These are phyloP conservation scores for Aureobasidium namibiae DNA, from an alignment of 2,329 filamentous ascomycete species.

Conservation along the genomic window DNA sequence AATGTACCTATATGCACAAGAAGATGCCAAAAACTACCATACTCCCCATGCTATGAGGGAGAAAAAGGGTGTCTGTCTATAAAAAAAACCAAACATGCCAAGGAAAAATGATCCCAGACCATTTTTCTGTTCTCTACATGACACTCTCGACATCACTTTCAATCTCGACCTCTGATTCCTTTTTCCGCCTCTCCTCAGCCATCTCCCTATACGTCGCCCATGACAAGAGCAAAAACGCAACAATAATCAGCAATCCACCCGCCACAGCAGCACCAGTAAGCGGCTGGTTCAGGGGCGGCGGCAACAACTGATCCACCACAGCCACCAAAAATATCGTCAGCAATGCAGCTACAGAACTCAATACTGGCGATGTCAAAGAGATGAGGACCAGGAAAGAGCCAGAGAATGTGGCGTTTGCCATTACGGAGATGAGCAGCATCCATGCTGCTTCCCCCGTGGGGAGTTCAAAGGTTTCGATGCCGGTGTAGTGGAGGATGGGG, in stretches of 20 bases:
- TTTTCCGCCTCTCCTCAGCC: slow-evolving; percentile 68
- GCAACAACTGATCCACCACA: slow-evolving; percentile 79
- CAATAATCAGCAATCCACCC: slow-evolving; percentile 81
- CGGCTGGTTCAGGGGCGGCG: slow-evolving; percentile 57
- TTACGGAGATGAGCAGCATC: slow-evolving; percentile 70
- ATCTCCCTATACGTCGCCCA: slow-evolving; percentile 94
- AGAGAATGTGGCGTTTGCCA: slow-evolving; percentile 86
- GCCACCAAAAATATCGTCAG: slow-evolving; percentile 97
- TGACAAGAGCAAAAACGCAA: slow-evolving; percentile 76
- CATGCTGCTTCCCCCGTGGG: slow-evolving; percentile 70
- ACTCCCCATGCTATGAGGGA: no score
- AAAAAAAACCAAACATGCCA: no score
- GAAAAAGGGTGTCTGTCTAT: no score
- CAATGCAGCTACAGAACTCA: slow-evolving; percentile 77
- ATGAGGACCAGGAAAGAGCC: slow-evolving; percentile 91
- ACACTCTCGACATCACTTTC: slow-evolving; percentile 37
- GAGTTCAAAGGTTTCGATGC: slow-evolving; percentile 74
- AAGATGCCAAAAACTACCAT: no score
- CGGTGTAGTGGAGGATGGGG: slow-evolving; percentile 69
- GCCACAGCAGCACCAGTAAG: slow-evolving; percentile 66
- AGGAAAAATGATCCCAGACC: not conserved
- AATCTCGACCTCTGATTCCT: slow-evolving; percentile 32
- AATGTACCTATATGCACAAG: no score
- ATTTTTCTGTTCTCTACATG: not conserved
- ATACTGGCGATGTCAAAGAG: slow-evolving; percentile 81